Percentiles rank a stretch among this genome's conserved stretches.
These are phyloP conservation scores for Boechera divaricarpa DNA, from an alignment of 345 rosid genomes.

Conservation along the genomic window DNA sequence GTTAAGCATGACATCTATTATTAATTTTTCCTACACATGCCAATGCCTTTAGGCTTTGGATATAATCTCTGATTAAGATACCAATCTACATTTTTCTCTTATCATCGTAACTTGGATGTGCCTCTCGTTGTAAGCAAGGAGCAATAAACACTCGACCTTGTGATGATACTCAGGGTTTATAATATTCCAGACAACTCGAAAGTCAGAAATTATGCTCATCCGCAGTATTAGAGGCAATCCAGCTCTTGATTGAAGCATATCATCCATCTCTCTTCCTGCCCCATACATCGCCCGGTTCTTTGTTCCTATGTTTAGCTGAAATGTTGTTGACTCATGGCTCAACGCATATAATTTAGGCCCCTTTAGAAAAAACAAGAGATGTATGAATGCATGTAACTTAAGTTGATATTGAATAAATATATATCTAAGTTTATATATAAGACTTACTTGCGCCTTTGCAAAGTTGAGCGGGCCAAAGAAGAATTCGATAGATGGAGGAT, in stretches of 20 bases:
- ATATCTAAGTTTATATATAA: neutral
- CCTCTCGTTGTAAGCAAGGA: constrained; percentile 51
- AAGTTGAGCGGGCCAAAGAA: constrained; percentile 66
- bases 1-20: no score
- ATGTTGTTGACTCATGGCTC: constrained; percentile 50
- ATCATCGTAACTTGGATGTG: constrained; percentile 38
- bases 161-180: constrained; percentile 63
- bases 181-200: constrained; percentile 62
- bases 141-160: constrained; percentile 57
- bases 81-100: constrained; percentile 30
- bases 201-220: constrained; percentile 50
- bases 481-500: constrained; percentile 60
- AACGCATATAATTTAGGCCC: constrained; percentile 62
- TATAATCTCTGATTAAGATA: constrained; percentile 24
- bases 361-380: constrained; percentile 34
- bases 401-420: neutral
- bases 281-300: constrained; percentile 80
- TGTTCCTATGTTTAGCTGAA: constrained; percentile 58
- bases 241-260: constrained; percentile 67
- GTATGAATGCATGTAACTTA: neutral
- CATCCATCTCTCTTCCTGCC: constrained; percentile 81
- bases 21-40: no score
- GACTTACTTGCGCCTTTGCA: constrained; percentile 62
- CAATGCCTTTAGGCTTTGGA: no score
- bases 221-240: constrained; percentile 68